Evolutionary conservation across 192 early-diverging fungal species (phyloP).

Genomic region (Allomyces macrogynus): DNA sequence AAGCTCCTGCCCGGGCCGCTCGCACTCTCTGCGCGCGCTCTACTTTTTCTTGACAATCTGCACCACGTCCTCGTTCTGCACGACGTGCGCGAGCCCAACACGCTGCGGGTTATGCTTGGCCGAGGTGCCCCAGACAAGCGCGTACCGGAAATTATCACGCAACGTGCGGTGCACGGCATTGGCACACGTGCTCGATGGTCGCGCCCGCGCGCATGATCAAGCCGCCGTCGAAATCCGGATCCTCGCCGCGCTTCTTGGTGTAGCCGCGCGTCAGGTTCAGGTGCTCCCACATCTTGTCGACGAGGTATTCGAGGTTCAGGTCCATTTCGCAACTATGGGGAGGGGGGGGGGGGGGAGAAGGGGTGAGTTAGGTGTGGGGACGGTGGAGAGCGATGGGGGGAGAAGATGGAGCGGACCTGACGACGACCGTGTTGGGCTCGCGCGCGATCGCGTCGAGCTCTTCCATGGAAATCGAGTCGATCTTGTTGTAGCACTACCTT

Average conservation of each 20-base stretch:
- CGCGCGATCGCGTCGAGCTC: conserved; percentile 84
- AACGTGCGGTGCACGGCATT: conserved; percentile 72
- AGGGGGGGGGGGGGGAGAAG: too few relatives aligned
- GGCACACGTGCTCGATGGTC: conserved; percentile 67
- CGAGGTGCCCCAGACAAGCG: conserved; percentile 87
- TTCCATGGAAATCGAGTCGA: conserved; percentile 86
- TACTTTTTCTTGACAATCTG: conserved; percentile 44
- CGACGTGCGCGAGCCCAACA: conserved; percentile 60
- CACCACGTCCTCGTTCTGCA: conserved; percentile 90
- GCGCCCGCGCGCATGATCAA: conserved; percentile 69
- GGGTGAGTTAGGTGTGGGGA: too few relatives aligned
- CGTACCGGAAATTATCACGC: conserved; percentile 77
- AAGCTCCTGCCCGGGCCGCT: too few relatives aligned
- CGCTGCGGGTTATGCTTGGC: conserved; percentile 95
- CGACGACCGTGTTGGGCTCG: conserved; percentile 21
- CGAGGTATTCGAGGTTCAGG: conserved; percentile 66
- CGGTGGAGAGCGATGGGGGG: neutral
- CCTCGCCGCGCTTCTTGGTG: conserved; percentile 89
- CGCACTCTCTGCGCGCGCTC: neutral
- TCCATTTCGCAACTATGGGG: conserved; percentile 4
- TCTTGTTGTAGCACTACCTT: conserved; percentile 63
- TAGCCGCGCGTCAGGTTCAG: conserved; percentile 78
- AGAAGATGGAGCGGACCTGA: neutral
- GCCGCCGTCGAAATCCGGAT: conserved; percentile 79
- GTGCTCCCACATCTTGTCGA: conserved; percentile 79